These are phyloP conservation scores for Chiua virens DNA, from an alignment of 768 basidiomycete genomes.

Conservation along the genomic window DNA sequence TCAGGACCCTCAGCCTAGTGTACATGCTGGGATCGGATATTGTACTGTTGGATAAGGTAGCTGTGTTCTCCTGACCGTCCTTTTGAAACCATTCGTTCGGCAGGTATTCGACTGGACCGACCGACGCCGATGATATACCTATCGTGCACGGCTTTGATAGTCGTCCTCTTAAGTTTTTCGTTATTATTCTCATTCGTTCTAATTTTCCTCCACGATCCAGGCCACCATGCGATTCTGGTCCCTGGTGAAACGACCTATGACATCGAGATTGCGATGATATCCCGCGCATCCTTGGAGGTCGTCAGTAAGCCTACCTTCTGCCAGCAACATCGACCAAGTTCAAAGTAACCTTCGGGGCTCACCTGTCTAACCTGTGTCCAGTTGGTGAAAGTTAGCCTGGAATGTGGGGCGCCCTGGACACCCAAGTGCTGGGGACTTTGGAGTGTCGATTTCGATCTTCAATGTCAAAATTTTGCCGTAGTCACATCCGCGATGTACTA, in stretches of 20 bases:
- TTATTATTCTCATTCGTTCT: slow-evolving; percentile 5
- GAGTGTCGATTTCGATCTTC: too few relatives aligned
- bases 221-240: not conserved
- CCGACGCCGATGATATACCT: too few relatives aligned
- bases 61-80: not conserved
- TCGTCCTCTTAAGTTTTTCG: slow-evolving; percentile 1
- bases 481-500: too few relatives aligned
- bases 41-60: too few relatives aligned
- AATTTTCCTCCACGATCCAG: not conserved
- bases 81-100: not conserved
- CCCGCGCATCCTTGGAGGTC: slow-evolving; percentile 30
- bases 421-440: too few relatives aligned
- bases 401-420: too few relatives aligned
- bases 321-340: not conserved
- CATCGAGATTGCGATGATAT: not conserved
- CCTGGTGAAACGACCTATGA: not conserved
- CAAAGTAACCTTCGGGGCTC: not conserved
- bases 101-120: not conserved
- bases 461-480: too few relatives aligned
- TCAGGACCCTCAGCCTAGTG: too few relatives aligned
- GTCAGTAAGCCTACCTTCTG: slow-evolving; percentile 22
- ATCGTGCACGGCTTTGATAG: slow-evolving; percentile 12
- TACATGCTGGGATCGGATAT: too few relatives aligned
- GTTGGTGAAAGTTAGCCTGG: too few relatives aligned
- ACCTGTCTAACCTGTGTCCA: too few relatives aligned